Base-by-base conservation (phyloP, 1,139 yeast species). In the Geotrichum carabidarum region DNA sequence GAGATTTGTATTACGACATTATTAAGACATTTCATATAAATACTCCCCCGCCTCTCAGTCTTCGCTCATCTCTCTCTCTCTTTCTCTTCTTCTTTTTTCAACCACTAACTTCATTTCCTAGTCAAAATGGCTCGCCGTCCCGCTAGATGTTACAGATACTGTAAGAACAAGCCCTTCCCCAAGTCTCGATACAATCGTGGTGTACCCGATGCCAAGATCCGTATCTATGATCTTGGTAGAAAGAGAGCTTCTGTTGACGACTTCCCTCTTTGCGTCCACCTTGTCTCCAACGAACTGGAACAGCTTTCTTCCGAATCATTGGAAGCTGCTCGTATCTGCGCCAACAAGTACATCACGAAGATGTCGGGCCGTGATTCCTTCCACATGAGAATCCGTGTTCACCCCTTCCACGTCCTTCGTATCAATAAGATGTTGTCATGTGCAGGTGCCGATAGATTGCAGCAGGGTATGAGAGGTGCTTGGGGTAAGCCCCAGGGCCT, bases 401-500 rank as follows among this genome's bases (percentile, higher is more conserved):
- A 93, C 80, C 99, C 99, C 72, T 94, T 87, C 98, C 99, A 93
- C 84, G 99, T 94, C 70, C 86, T 93, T 79, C 88, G 99, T 82
- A 93, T 93, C 84, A 93, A 93, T 93, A 93, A 93, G 87, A 93
- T 93, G 99, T 89, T 93, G 96, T 93, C 99, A 74, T 93, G 99
- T 84, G 99, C 99, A 81, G 99, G 99, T 87, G 99, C 99, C 77
- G 99, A 93, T 91, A 89, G 99, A 87, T 85, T 93, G 81, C 99
- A 93, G 83, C 98, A 94, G 83, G 99, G 99, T 89, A 93, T 93
- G 99, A 91, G 99, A 88, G 95, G 95, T 84, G 99, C 99, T 75
- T 93, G 98, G 98, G 99, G 99, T 88, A 93, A 93, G 83, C 99
- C 99, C 74, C 96, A 91, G 73, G 99, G 99, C 83, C 84, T 91